phyloP scores from a whole-genome alignment of 225 moss, liverwort and hornwort species.

The Physcomitrellopsis africana region DNA sequence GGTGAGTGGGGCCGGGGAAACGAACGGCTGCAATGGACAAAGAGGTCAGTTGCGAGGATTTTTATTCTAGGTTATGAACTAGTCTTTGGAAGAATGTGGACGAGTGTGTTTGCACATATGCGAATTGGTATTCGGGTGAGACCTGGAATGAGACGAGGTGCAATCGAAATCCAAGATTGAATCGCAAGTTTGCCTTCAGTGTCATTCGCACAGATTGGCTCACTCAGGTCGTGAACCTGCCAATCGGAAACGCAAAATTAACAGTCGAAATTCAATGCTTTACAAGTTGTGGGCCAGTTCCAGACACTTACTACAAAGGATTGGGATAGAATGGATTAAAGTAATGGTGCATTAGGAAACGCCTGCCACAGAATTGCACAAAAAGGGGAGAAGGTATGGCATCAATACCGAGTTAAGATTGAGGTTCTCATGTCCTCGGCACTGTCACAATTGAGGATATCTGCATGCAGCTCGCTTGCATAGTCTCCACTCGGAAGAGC shows the following conservation, averaged over 20 bases:
- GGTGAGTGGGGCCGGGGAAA: conserved; percentile 81
- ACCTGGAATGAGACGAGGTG: conserved; percentile 84
- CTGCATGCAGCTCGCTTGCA: conserved; percentile 82
- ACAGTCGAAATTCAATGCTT: too few relatives aligned
- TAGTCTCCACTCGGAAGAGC: conserved; percentile 82
- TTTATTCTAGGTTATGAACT: too few relatives aligned
- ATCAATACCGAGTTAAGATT: conserved; percentile 56
- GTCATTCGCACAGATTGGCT: conserved; percentile 73
- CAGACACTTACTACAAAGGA: too few relatives aligned
- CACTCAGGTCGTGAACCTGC: conserved; percentile 85
- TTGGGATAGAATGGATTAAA: too few relatives aligned
- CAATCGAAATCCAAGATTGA: conserved; percentile 88
- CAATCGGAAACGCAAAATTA: neutral
- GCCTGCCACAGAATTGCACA: too few relatives aligned
- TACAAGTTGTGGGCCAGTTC: too few relatives aligned
- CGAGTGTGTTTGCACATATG: too few relatives aligned
- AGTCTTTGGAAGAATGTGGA: too few relatives aligned
- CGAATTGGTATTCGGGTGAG: neutral
- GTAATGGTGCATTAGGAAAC: too few relatives aligned
- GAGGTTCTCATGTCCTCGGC: conserved; percentile 76
- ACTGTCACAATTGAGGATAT: conserved; percentile 71
- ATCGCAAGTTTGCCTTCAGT: conserved; percentile 52
- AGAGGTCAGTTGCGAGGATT: too few relatives aligned
- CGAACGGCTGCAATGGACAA: conserved; percentile 59
- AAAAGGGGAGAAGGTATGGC: neutral